Conservation (phyloP, 31 red algal genomes). For the Pterothamnion heteromorphum region DNA sequence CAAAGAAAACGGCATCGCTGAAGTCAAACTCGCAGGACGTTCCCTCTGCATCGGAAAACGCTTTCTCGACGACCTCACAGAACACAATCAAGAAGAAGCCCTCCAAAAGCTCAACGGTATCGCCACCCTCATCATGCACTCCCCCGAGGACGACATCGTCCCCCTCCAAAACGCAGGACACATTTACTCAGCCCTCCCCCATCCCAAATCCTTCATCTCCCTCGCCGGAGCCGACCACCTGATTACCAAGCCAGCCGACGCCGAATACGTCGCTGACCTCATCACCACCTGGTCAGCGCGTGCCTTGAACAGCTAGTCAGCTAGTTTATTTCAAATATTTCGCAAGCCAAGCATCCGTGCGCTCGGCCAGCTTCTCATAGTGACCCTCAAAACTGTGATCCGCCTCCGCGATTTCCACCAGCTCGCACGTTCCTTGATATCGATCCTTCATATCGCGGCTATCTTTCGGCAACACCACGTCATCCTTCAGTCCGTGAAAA, state of each 20-base stretch:
- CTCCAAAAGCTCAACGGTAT: not conserved
- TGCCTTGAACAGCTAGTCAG: not conserved
- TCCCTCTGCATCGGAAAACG: not conserved
- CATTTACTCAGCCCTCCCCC: not conserved
- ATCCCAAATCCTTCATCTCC: not conserved
- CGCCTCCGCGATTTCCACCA: not conserved
- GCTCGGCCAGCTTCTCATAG: not conserved
- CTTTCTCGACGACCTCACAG: not conserved
- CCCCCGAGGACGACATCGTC: conserved; percentile 5
- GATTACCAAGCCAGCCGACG: not conserved
- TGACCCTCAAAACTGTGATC: not conserved
- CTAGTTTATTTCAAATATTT: too few relatives aligned
- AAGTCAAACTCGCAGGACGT: not conserved
- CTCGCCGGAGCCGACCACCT: conserved; percentile 11
- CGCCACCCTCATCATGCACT: not conserved
- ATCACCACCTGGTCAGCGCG: not conserved
- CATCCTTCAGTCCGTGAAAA: not conserved
- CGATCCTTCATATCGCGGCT: not conserved
- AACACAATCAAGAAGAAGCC: not conserved
- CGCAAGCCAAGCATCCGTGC: not conserved
- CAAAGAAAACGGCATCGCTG: not conserved
- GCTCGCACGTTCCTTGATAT: not conserved
- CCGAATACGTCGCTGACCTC: conserved; percentile 13
- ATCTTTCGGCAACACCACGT: conserved; percentile 14
- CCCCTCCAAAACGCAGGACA: not conserved